phyloP scores from a whole-genome alignment of 2,329 filamentous ascomycete genomes.

The Immersiporthe knoxdaviesiana region DNA sequence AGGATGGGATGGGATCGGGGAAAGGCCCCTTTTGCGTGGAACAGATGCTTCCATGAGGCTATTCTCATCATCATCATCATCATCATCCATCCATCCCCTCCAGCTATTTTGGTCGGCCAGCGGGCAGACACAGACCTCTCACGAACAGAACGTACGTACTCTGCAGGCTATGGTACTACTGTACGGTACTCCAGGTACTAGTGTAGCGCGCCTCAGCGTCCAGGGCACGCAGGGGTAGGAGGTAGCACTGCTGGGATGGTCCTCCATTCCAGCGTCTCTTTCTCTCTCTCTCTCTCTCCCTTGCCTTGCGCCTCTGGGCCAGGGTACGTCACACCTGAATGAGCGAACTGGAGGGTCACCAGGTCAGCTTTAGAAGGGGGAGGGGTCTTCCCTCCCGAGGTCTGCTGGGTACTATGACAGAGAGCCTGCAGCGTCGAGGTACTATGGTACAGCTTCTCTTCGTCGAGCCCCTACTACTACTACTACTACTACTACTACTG shows the following conservation, averaged over 20 bases:
- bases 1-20: not conserved
- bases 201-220: not conserved
- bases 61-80: not conserved
- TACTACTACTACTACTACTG: too few relatives aligned
- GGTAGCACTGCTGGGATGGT: not conserved
- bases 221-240: constrained; percentile 6
- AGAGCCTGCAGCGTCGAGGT: not conserved
- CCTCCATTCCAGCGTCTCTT: not conserved
- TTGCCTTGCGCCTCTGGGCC: not conserved
- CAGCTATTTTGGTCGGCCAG: constrained; percentile 9
- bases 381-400: not conserved
- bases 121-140: not conserved
- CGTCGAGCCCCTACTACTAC: too few relatives aligned
- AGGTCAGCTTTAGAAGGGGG: not conserved
- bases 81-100: not conserved
- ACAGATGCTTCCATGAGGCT: constrained; percentile 14
- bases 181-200: not conserved
- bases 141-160: not conserved
- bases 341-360: constrained; percentile 1
- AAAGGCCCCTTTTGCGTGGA: not conserved
- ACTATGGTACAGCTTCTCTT: not conserved
- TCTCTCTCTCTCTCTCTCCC: too few relatives aligned
- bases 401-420: constrained; percentile 9
- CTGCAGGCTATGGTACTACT: not conserved
- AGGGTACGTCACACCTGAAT: constrained; percentile 15